Evolutionary conservation across 805 yeast genomes (phyloP).

Genomic region (Candida ulmi): DNA sequence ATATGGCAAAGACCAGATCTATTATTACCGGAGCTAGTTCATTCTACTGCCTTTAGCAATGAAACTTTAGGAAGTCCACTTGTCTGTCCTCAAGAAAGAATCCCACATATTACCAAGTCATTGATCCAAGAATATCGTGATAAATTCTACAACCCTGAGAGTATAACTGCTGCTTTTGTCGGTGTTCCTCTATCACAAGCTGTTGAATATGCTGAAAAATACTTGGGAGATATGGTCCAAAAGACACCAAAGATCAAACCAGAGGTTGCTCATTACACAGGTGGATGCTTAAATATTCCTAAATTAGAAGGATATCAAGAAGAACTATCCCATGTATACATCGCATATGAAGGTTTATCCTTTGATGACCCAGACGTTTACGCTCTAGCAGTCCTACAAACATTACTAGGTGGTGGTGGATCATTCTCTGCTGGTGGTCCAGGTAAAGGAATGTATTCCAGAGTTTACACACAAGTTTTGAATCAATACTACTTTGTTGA

Average conservation of each 20-base stretch:
- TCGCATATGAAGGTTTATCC: conserved; percentile 85
- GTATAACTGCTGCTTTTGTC: conserved; percentile 79
- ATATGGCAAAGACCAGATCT: conserved; percentile 79
- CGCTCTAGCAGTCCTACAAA: conserved; percentile 85
- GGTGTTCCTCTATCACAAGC: conserved; percentile 77
- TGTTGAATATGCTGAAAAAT: conserved; percentile 49
- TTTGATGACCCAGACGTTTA: conserved; percentile 82
- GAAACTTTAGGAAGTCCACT: conserved; percentile 83
- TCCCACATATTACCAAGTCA: conserved; percentile 47
- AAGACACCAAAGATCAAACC: conserved; percentile 22
- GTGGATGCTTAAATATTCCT: conserved; percentile 53
- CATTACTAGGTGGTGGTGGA: conserved; percentile 93
- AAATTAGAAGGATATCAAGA: conserved; percentile 63
- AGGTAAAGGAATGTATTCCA: conserved; percentile 97
- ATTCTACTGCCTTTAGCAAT: conserved; percentile 68
- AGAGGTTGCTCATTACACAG: conserved; percentile 46
- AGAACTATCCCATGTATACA: conserved; percentile 77
- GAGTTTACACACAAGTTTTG: conserved; percentile 85
- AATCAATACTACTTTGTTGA: conserved; percentile 91
- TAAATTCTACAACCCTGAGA: conserved; percentile 69
- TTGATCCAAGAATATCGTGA: conserved; percentile 57
- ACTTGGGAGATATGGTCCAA: conserved; percentile 58
- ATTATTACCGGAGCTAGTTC: conserved; percentile 85
- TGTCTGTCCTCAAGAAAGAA: conserved; percentile 68
- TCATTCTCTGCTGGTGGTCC: conserved; percentile 99